These are phyloP conservation scores for Catenaria anguillulae DNA, from an alignment of 371 early-diverging fungal species.

Conservation along the genomic window DNA sequence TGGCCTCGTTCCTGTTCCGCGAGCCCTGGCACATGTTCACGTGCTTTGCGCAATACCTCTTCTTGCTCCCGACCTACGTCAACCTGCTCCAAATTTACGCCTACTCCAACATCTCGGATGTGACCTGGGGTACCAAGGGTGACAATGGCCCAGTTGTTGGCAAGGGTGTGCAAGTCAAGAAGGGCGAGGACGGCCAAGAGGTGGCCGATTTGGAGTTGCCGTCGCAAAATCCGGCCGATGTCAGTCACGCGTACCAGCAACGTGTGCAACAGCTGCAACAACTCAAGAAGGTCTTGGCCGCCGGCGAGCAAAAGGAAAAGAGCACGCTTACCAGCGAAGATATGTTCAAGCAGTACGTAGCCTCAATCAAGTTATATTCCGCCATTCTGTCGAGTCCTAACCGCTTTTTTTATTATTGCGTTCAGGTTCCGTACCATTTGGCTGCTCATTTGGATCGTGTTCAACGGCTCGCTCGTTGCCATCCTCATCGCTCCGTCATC, in stretches of 20 bases:
- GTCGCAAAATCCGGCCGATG: constrained; percentile 21
- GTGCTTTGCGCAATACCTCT: constrained; percentile 42
- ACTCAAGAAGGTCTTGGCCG: constrained; percentile 14
- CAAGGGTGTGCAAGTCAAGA: constrained; percentile 9
- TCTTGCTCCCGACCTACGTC: constrained; percentile 43
- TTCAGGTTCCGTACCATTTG: constrained; percentile 3
- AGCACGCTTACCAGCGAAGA: constrained; percentile 70
- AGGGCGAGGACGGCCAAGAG: constrained; percentile 24
- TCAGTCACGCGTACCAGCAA: constrained; percentile 22
- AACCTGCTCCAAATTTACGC: constrained; percentile 51
- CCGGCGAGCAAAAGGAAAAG: constrained; percentile 42
- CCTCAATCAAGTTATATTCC: no score
- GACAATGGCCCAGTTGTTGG: constrained; percentile 5
- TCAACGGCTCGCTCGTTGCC: neutral
- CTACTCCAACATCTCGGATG: constrained; percentile 46
- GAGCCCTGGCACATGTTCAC: constrained; percentile 55
- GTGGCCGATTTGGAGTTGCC: constrained; percentile 26
- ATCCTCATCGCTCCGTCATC: neutral
- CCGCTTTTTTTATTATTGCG: no score
- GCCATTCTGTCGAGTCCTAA: no score
- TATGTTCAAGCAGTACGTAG: constrained; percentile 53
- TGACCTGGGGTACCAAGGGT: constrained; percentile 20
- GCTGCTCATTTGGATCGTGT: constrained; percentile 1
- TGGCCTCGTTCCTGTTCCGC: constrained; percentile 39
- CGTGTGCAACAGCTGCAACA: constrained; percentile 11